Base-by-base conservation (phyloP, 1,284 basidiomycete species). In the Cryptococcus hybrid region DNA sequence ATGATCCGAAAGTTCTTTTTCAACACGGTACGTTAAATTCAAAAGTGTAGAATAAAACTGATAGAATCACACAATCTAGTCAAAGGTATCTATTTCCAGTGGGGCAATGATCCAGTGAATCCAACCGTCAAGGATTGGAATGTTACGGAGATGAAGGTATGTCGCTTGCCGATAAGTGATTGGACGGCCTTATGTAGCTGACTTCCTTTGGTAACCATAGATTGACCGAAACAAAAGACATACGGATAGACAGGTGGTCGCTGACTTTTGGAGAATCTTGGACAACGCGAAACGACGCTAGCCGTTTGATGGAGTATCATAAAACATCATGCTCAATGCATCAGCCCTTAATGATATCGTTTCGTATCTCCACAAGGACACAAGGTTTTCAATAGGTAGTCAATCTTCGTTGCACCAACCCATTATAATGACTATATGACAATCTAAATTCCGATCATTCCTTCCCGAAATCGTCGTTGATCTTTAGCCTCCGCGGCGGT, bases 41-140 rank as follows among this genome's bases (percentile, higher is more conserved):
- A 5, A 55, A 55, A 3, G 8, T 46, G 18, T 45, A 9, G 30
- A n/a, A 5, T n/a, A 7, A 18, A 50, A 51, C 51, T 61, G 39
- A 54, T 46, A 24, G 5, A 39, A 35, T 43, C 9, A 13, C 24
- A n/a, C 24, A 39, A 2, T 43, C 12, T 37, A 94, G 92, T 96
- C 36, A 93, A 93, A 74, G 93, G 93, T 3, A 83, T 96, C 39
- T 93, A 96, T 73, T 88, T 97, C 48, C 86, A 92, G 34, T 95
- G 92, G 88, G 84, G 88, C 49, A 94, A 93, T 68, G 93, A 96
- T 65, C 88, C 90, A 3, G 86, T 87, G 40, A 94, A 94, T 65
- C 78, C 85, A 0, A 91, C 89, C 64, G 88, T 97, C 60, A 88
- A 88, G 70, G 92, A 96, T 67, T 99, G 95, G 95, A 98, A 97